A percentile compares a stretch with the other conserved stretches of the same genome.
phyloP scores from a whole-genome alignment of 129 eudicot species.

The Apium graveolens region DNA sequence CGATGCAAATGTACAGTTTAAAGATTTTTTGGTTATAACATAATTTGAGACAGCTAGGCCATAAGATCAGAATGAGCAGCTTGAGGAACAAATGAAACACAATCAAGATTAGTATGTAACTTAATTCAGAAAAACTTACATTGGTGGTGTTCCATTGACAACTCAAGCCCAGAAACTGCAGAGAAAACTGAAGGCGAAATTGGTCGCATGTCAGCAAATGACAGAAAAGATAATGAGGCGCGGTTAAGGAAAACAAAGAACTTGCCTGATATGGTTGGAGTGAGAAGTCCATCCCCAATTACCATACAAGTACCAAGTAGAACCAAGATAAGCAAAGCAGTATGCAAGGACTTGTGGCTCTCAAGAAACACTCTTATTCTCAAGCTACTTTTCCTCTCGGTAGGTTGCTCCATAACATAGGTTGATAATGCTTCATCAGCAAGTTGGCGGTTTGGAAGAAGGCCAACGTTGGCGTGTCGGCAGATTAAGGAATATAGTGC shows the following conservation, averaged over 20 bases:
- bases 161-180: constrained; percentile 87
- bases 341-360: constrained; percentile 63
- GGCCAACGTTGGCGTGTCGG: constrained; percentile 81
- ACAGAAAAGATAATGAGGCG: constrained; percentile 1
- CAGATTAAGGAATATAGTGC: constrained; percentile 78
- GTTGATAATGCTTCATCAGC: constrained; percentile 73
- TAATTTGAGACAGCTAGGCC: background rate
- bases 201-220: background rate
- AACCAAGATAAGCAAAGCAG: constrained; percentile 68
- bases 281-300: constrained; percentile 76
- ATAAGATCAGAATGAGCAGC: background rate
- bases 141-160: constrained; percentile 69
- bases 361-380: constrained; percentile 56
- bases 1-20: background rate
- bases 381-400: constrained; percentile 45
- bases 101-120: background rate
- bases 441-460: constrained; percentile 66
- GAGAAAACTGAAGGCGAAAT: constrained; percentile 50
- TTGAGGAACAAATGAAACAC: background rate
- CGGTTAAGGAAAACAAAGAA: background rate
- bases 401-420: constrained; percentile 60
- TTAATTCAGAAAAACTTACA: constrained; percentile 31
- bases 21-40: background rate
- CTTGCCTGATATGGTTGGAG: constrained; percentile 80
- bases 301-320: constrained; percentile 92